phyloP scores from a whole-genome alignment of 2,329 filamentous ascomycete species.

The Ascochyta pisi region DNA sequence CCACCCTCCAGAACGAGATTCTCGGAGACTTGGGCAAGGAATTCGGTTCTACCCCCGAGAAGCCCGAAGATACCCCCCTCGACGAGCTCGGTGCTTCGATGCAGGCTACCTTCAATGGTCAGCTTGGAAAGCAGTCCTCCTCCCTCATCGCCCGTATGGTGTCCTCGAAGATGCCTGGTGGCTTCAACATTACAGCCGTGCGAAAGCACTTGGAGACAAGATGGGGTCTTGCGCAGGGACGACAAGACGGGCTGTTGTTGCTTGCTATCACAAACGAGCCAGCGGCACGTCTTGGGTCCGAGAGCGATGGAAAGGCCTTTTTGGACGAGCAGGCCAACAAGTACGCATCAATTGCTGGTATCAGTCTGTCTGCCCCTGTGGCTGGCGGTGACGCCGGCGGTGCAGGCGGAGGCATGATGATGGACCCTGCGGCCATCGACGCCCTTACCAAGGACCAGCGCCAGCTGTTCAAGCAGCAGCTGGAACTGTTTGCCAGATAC shows the following conservation, averaged over 20 bases:
- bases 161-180: slow-evolving; percentile 98
- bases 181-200: slow-evolving; percentile 96
- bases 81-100: slow-evolving; percentile 95
- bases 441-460: slow-evolving; percentile 96
- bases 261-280: slow-evolving; percentile 94
- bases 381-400: slow-evolving; percentile 75
- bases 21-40: slow-evolving; percentile 97
- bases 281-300: slow-evolving; percentile 82
- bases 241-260: slow-evolving; percentile 89
- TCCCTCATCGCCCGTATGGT: slow-evolving; percentile 93
- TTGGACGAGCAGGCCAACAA: slow-evolving; percentile 88
- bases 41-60: slow-evolving; percentile 97
- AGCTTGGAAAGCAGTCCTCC: slow-evolving; percentile 94
- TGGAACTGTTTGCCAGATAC: slow-evolving; percentile 93
- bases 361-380: slow-evolving; percentile 77
- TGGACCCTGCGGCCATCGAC: slow-evolving; percentile 97
- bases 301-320: slow-evolving; percentile 90
- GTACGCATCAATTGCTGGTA: slow-evolving; percentile 82
- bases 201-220: slow-evolving; percentile 94
- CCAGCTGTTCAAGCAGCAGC: slow-evolving; percentile 95
- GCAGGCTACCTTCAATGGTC: slow-evolving; percentile 98
- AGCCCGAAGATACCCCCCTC: slow-evolving; percentile 95
- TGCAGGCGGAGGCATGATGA: slow-evolving; percentile 92
- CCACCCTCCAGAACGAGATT: slow-evolving; percentile 98
- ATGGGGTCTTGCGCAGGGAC: slow-evolving; percentile 85